Evolutionary conservation across 352 stramenopile species (phyloP).

Genomic region (Pythium guiyangense): DNA sequence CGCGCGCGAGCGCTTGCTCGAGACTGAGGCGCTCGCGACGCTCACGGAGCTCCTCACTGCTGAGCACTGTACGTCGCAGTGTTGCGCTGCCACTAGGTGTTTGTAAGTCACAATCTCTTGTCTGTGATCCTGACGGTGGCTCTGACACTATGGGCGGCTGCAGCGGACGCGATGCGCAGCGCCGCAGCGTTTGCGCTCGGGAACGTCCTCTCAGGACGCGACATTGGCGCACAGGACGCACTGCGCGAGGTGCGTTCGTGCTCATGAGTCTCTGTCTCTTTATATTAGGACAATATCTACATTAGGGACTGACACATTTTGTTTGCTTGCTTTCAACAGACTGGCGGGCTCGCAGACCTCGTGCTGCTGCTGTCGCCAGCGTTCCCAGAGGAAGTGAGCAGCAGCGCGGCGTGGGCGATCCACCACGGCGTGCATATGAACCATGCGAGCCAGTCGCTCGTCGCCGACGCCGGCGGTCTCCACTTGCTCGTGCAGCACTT

Average conservation of each 20-base stretch:
- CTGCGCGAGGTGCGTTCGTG: conserved; percentile 31
- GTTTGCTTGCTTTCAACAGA: conserved; percentile 9
- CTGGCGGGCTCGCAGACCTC: conserved; percentile 44
- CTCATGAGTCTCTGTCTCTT: too few relatives aligned
- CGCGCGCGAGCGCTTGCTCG: conserved; percentile 40
- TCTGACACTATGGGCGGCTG: conserved; percentile 6
- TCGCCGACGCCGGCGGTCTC: conserved; percentile 57
- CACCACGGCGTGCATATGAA: conserved; percentile 66
- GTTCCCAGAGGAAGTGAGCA: conserved; percentile 64
- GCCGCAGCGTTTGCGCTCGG: conserved; percentile 58
- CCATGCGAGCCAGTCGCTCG: conserved; percentile 50
- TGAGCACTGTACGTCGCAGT: conserved; percentile 35
- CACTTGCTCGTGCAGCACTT: conserved; percentile 52
- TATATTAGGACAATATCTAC: too few relatives aligned
- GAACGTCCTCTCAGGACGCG: conserved; percentile 55
- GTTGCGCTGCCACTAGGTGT: neutral
- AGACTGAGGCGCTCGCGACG: conserved; percentile 37
- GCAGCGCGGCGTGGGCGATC: conserved; percentile 71
- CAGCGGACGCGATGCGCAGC: conserved; percentile 50
- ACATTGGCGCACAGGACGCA: conserved; percentile 52
- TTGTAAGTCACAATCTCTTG: neutral
- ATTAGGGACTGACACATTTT: neutral
- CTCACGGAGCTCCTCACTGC: conserved; percentile 44
- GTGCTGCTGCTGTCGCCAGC: conserved; percentile 57
- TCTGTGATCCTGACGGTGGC: neutral